Base-by-base conservation (phyloP, 306 rosid species). In the Fragaria ananassa region DNA sequence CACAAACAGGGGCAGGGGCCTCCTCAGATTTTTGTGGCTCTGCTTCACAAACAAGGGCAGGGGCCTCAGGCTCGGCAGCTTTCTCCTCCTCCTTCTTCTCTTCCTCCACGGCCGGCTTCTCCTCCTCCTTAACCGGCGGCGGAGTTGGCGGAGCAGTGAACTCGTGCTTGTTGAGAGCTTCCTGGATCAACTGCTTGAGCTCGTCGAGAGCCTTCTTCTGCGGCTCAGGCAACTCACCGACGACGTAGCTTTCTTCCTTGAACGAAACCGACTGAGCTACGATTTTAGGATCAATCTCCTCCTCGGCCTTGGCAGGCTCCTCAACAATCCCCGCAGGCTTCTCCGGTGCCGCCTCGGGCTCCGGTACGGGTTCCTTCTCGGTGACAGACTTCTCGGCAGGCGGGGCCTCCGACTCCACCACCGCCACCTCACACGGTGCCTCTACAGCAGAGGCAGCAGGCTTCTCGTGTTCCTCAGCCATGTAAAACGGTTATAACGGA, bases 221-320 rank as follows among this genome's bases (percentile, higher is more conserved):
- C 0, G 83, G 46, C 2, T 95, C 97, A 3, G 98, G 98, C 23
- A 95, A 93, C 17, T 95, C 98, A 4, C 68, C 73, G 0, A 85
- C 98, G 0, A 90, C 97, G 83, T 92, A 86, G 82, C 72, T 90
- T 74, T 95, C 98, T 50, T 95, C 98, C 88, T 95, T 95, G 85
- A 95, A 95, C 17, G 98, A 95, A 65, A 89, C 96, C 10, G 97
- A 95, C 73, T 90, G 90, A 1, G 91, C 51, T 17, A 83, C 84
- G 65, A 83, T 50, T 27, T 80, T 83, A 37, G 66, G 72, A 18
- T 74, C 47, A 19, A 65, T 2, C 70, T 65, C 87, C 19, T 70
- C 87, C 2, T 58, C 78, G 1, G 70, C 21, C 77, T 85, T 84
- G 58, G 54, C 68, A 10, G 81, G 57, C 47, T 71, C 63, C 25